A percentile compares a stretch with the other conserved stretches of the same genome.
Conservation (phyloP, 257 asterid species). For the Cordia subcordata region DNA sequence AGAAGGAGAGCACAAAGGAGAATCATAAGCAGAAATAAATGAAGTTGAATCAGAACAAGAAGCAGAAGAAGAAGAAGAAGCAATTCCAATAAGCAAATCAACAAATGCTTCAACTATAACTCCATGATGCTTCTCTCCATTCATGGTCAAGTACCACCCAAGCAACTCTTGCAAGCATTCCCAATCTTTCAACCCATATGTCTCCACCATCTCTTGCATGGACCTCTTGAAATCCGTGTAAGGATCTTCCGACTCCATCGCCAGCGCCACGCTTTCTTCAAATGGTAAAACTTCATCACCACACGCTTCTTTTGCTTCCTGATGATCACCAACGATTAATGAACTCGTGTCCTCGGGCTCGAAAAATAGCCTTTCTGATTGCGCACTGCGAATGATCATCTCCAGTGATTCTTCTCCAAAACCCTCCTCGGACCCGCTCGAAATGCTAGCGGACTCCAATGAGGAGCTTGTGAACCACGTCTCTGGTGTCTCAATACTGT, state of each 20-base stretch:
- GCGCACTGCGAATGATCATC: constrained; percentile 44
- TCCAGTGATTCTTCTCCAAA: constrained; percentile 29
- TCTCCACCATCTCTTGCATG: constrained; percentile 88
- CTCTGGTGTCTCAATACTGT: constrained; percentile 29
- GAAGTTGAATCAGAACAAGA: constrained; percentile 11
- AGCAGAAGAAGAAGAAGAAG: constrained; percentile 5
- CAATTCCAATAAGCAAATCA: constrained; percentile 51
- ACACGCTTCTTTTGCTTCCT: neutral
- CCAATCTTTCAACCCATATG: constrained; percentile 71
- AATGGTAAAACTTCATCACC: constrained; percentile 24
- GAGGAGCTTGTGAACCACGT: constrained; percentile 44
- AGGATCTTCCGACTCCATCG: constrained; percentile 77
- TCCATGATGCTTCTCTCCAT: constrained; percentile 57
- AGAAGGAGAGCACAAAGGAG: constrained; percentile 56
- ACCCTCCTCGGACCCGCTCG: constrained; percentile 8
- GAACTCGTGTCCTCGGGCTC: constrained; percentile 62
- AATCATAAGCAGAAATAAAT: constrained; percentile 19
- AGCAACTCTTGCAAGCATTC: constrained; percentile 70
- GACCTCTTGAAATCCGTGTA: constrained; percentile 80
- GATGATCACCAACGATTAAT: constrained; percentile 17
- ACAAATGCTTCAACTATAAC: constrained; percentile 72
- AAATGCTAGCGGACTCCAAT: constrained; percentile 23
- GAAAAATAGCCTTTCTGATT: constrained; percentile 65
- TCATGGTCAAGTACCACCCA: constrained; percentile 79
- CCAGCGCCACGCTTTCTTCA: constrained; percentile 61